Evolutionary conservation across 2,329 filamentous ascomycete species (phyloP).

Genomic region (Rutstroemia sp.): DNA sequence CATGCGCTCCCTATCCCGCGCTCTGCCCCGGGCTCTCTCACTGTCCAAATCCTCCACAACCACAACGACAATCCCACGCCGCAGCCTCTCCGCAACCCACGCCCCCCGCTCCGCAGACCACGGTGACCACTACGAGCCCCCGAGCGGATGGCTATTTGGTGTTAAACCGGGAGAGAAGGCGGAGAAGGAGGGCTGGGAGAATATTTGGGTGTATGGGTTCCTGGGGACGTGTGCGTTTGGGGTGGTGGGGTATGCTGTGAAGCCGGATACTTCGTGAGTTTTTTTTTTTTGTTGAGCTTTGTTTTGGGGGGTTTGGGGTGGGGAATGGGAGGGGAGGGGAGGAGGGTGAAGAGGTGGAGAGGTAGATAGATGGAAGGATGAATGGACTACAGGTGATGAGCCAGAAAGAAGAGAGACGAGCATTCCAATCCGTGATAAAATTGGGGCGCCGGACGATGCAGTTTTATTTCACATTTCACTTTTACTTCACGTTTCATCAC

Average conservation of each 20-base stretch:
- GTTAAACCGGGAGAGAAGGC: conserved; percentile 93
- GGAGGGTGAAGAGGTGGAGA: not conserved
- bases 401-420: not conserved
- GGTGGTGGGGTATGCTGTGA: conserved; percentile 81
- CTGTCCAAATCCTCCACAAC: not conserved
- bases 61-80: not conserved
- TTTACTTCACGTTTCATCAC: no score
- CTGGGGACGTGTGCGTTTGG: conserved; percentile 68
- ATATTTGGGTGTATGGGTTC: conserved; percentile 76
- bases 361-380: not conserved
- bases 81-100: not conserved
- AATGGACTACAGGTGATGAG: not conserved
- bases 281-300: conserved; percentile 10
- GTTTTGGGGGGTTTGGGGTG: not conserved
- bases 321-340: not conserved
- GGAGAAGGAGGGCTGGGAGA: conserved; percentile 95
- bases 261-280: conserved; percentile 97
- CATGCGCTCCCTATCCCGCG: not conserved
- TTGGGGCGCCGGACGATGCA: no score
- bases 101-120: conserved; percentile 17
- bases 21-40: not conserved
- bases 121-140: conserved; percentile 70
- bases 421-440: no score
- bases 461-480: no score
- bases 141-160: conserved; percentile 86